Base-by-base conservation (phyloP, 345 rosid species). In the Luvunga scandens region DNA sequence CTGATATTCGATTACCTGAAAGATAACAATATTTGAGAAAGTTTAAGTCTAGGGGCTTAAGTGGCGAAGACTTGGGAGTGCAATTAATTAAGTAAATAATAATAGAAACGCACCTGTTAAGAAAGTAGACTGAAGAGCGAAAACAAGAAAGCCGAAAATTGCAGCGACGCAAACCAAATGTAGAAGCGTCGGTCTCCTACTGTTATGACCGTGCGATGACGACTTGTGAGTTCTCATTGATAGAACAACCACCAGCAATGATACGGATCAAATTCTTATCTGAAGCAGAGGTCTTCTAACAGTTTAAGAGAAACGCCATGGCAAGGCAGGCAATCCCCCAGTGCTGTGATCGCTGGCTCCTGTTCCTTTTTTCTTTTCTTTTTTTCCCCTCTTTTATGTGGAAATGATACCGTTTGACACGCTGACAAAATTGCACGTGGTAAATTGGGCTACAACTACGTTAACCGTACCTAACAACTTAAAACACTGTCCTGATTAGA, bases 41-140 rank as follows among this genome's bases (percentile, higher is more conserved):
- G 18, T 45, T 45, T 45, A 12, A 45, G 50, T 45, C 13, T 12
- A 45, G 50, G 70, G 30, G 60, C 50, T 75, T 31, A 75, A 22
- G 31, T 66, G 24, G 71, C 6, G 71, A 65, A 65, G n/a, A 33
- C 38, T 22, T 61, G 21, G 21, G 5, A 70, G 66, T n/a, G 22
- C 18, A 68, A 4, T 71, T 14, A 1, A 42, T 45, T 45, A 45
- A 45, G 16, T 45, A 45, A 45, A 12, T 3, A 45, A 30, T 7
- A 50, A 59, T 42, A 24, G 25, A 33, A 71, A 66, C 39, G 3
- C 48, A 90, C 98, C 98, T 50, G 93, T 27, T 88, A 92, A 91
- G 81, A 90, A 84, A 72, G 91, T 84, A 70, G 93, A 86, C 82
- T 93, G 97, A 77, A 91, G 81, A 33, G 76, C 62, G 89, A 92